A percentile compares a stretch with the other conserved stretches of the same genome.
Evolutionary conservation across 140 eudicot genomes (phyloP).

Genomic region (Cichorium intybus): DNA sequence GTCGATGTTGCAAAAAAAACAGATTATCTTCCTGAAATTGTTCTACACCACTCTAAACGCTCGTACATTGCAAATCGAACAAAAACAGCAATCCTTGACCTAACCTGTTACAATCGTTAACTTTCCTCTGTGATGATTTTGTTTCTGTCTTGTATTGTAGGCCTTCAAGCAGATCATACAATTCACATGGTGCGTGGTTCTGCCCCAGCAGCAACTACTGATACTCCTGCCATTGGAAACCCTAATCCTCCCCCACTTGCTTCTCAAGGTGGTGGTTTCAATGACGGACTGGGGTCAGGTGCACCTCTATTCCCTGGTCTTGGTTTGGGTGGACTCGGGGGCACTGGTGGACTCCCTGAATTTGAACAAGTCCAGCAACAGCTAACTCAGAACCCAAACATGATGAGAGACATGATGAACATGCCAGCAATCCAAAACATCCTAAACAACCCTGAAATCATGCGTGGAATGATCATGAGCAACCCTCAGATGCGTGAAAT

Average conservation of each 20-base stretch:
- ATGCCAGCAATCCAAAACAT: constrained; percentile 59
- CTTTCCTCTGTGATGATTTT: not conserved
- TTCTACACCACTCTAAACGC: not conserved
- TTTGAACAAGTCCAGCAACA: constrained; percentile 66
- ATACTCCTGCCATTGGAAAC: constrained; percentile 43
- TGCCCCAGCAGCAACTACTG: constrained; percentile 51
- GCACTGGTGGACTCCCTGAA: constrained; percentile 51
- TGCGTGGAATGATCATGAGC: constrained; percentile 61
- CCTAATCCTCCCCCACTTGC: constrained; percentile 33
- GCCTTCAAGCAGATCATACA: constrained; percentile 84
- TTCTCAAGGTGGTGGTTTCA: constrained; percentile 36
- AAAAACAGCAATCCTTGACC: not conserved
- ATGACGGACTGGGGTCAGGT: constrained; percentile 46
- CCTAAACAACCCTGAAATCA: constrained; percentile 59
- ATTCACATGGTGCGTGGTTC: constrained; percentile 94
- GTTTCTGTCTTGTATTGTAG: constrained; percentile 18
- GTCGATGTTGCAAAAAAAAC: not conserved
- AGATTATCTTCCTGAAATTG: not conserved
- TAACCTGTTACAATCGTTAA: constrained; percentile 1
- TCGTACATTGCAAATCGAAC: constrained; percentile 10
- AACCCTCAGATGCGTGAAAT: constrained; percentile 78
- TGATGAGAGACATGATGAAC: constrained; percentile 68
- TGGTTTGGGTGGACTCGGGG: constrained; percentile 43
- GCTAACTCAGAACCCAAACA: constrained; percentile 54
- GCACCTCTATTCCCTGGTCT: constrained; percentile 48